Conservation (phyloP, 345 rosid genomes). For the Iberis pinnata region DNA sequence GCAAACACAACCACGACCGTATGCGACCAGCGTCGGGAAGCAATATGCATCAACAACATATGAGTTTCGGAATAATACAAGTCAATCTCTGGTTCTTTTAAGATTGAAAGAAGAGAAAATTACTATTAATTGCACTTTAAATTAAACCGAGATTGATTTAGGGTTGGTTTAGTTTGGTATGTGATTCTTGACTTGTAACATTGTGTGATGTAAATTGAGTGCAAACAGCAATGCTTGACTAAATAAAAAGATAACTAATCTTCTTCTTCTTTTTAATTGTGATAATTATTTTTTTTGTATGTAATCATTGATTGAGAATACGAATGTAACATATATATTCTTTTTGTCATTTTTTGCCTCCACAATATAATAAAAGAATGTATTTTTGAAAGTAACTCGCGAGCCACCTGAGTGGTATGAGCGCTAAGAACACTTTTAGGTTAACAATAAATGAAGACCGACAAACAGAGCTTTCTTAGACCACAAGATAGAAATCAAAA, state of each 20-base stretch:
- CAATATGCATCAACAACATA: conserved; percentile 25
- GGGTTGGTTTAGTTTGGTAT: conserved; percentile 19
- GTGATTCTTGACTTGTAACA: conserved; percentile 32
- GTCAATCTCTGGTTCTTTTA: conserved; percentile 52
- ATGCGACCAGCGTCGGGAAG: conserved; percentile 30
- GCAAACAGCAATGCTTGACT: not conserved
- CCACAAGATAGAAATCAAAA: too few relatives aligned
- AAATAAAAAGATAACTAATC: too few relatives aligned
- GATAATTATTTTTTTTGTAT: conserved; percentile 6
- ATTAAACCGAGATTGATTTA: not conserved
- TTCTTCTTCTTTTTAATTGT: conserved; percentile 1
- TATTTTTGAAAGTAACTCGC: conserved; percentile 5
- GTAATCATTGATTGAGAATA: conserved; percentile 8
- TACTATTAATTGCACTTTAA: conserved; percentile 32
- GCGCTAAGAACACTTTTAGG: conserved; percentile 37
- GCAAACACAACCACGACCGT: conserved; percentile 78
- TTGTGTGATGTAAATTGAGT: conserved; percentile 11
- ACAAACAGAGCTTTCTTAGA: conserved; percentile 24
- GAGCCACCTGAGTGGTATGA: conserved; percentile 45
- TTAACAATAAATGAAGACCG: conserved; percentile 30
- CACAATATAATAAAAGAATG: too few relatives aligned
- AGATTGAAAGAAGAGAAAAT: conserved; percentile 66
- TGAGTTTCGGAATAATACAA: conserved; percentile 35
- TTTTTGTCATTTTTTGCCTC: not conserved
- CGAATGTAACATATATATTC: conserved; percentile 3